A percentile compares a stretch with the other conserved stretches of the same genome.
These are phyloP conservation scores for Boechera stricta DNA, from an alignment of 345 rosid genomes.

Conservation along the genomic window DNA sequence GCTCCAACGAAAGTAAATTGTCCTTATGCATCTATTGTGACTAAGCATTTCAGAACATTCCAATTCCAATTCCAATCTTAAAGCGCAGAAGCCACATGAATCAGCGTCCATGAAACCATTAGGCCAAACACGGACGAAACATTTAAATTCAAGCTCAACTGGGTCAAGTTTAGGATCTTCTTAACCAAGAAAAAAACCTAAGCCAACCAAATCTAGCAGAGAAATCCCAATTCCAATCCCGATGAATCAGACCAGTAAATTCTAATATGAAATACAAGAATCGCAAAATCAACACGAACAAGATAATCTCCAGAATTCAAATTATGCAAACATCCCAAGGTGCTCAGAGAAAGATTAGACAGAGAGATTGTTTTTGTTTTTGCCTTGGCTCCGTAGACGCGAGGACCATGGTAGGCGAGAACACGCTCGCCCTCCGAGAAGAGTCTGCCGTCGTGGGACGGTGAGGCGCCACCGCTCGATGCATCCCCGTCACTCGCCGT, in stretches of 20 bases:
- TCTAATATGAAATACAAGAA: background rate
- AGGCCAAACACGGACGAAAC: slow-evolving; percentile 1
- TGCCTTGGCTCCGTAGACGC: slow-evolving; percentile 98
- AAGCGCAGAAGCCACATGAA: background rate
- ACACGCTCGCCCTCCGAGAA: slow-evolving; percentile 94
- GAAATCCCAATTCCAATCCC: slow-evolving; percentile 3
- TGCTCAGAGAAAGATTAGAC: background rate
- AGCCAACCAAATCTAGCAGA: slow-evolving; percentile 1
- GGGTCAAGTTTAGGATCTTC: background rate
- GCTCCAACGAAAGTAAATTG: background rate
- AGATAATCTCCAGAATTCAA: slow-evolving; percentile 18
- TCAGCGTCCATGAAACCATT: background rate
- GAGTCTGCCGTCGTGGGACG: slow-evolving; percentile 54
- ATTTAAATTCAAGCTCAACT: slow-evolving; percentile 13
- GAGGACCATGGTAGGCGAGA: slow-evolving; percentile 95
- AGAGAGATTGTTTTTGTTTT: background rate
- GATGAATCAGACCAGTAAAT: slow-evolving; percentile 6
- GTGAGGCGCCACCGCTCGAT: slow-evolving; percentile 74
- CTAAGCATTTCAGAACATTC: background rate
- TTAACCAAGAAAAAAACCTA: background rate
- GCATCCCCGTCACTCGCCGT: slow-evolving; percentile 78
- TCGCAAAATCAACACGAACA: slow-evolving; percentile 12
- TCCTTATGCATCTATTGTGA: background rate
- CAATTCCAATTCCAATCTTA: background rate
- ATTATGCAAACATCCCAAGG: background rate